These are phyloP conservation scores for Phyllosticta citrichinensis DNA, from an alignment of 2,329 filamentous ascomycete species.

Conservation along the genomic window DNA sequence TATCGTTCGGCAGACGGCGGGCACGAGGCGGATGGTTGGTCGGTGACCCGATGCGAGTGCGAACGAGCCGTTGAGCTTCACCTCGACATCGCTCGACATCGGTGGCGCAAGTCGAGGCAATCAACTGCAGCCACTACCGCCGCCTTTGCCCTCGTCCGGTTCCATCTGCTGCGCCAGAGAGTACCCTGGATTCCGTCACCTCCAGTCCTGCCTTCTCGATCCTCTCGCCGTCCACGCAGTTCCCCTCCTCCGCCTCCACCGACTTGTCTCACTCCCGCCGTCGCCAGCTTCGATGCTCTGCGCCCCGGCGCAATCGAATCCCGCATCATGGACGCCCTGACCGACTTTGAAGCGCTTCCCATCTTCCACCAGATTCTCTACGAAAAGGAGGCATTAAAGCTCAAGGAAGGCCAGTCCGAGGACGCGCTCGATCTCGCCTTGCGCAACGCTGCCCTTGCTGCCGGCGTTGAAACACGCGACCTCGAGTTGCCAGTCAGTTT, in stretches of 20 bases:
- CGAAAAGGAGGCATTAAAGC: slow-evolving; percentile 9
- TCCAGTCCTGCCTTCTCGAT: background rate
- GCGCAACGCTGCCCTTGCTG: background rate
- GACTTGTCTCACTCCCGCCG: background rate
- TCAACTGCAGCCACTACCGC: background rate
- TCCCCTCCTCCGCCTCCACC: background rate
- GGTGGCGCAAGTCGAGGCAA: background rate
- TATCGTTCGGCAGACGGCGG: background rate
- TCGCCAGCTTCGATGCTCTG: slow-evolving; percentile 4
- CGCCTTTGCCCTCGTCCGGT: background rate
- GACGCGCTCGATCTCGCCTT: slow-evolving; percentile 8
- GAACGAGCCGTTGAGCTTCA: background rate
- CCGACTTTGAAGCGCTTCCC: slow-evolving; percentile 8
- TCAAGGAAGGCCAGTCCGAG: slow-evolving; percentile 11
- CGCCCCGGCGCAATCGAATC: slow-evolving; percentile 1
- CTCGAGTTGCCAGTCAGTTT: slow-evolving; percentile 6
- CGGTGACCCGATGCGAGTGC: background rate
- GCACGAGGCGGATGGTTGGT: background rate
- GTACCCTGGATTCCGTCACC: background rate
- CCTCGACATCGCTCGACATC: background rate
- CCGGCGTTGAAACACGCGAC: slow-evolving; percentile 2
- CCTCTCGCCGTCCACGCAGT: background rate
- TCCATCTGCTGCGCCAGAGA: background rate
- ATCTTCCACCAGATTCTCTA: slow-evolving; percentile 6
- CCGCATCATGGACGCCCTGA: slow-evolving; percentile 7